These are phyloP conservation scores for Suillus fuscotomentosus DNA, from an alignment of 768 basidiomycete species.

Conservation along the genomic window DNA sequence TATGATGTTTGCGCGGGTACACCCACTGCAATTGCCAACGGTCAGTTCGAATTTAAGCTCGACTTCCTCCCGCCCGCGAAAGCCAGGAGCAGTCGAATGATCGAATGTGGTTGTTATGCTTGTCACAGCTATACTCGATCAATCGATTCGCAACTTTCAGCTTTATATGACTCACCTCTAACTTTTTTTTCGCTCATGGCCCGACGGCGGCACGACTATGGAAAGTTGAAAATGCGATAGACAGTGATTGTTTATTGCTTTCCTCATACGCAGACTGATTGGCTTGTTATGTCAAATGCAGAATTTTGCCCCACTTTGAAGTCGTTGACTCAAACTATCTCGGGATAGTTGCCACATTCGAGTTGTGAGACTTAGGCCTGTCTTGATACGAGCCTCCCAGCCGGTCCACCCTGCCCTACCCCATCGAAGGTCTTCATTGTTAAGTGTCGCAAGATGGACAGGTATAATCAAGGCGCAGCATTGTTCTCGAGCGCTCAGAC, in stretches of 20 bases:
- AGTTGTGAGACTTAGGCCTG: not conserved
- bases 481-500: not conserved
- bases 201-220: not conserved
- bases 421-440: not conserved
- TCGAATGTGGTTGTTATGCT: not conserved
- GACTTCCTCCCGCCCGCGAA: too few relatives aligned
- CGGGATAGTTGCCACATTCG: not conserved
- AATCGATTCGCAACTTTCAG: not conserved
- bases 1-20: too few relatives aligned
- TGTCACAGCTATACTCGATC: not conserved
- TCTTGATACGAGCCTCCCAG: not conserved
- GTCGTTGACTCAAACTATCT: not conserved
- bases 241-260: not conserved
- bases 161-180: too few relatives aligned
- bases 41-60: too few relatives aligned
- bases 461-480: not conserved
- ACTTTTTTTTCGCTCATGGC: too few relatives aligned
- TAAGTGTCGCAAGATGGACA: not conserved
- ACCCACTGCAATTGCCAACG: too few relatives aligned
- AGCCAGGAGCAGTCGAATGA: not conserved
- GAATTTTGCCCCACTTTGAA: not conserved
- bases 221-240: not conserved
- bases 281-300: not conserved
- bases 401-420: too few relatives aligned
- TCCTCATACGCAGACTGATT: not conserved